These are phyloP conservation scores for Linnemannia zychae DNA, from an alignment of 192 early-diverging fungal species.

Conservation along the genomic window DNA sequence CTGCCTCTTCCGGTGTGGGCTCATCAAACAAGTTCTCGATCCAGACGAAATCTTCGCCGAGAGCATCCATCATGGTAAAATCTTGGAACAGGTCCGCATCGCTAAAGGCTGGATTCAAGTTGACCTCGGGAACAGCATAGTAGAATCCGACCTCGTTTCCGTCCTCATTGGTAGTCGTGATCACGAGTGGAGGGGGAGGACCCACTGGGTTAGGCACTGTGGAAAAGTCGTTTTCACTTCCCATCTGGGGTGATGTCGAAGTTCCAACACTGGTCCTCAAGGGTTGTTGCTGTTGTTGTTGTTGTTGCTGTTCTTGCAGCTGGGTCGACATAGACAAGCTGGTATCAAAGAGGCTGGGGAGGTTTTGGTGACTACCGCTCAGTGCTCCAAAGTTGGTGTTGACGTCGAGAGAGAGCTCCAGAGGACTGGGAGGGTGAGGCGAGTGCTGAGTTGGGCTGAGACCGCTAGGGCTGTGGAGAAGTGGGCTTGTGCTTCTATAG, in stretches of 20 bases:
- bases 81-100: slow-evolving; percentile 54
- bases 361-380: slow-evolving; percentile 34
- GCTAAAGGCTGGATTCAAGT: slow-evolving; percentile 49
- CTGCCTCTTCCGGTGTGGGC: slow-evolving; percentile 38
- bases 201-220: neutral
- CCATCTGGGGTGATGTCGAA: slow-evolving; percentile 44
- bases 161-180: slow-evolving; percentile 53
- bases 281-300: slow-evolving; percentile 18
- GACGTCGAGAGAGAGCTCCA: slow-evolving; percentile 44
- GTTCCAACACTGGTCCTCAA: slow-evolving; percentile 34
- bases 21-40: slow-evolving; percentile 56
- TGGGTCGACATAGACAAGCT: slow-evolving; percentile 33
- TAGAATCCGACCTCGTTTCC: slow-evolving; percentile 54
- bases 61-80: slow-evolving; percentile 54
- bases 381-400: slow-evolving; percentile 42
- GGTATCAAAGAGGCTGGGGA: slow-evolving; percentile 38
- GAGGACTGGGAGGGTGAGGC: slow-evolving; percentile 42
- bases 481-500: slow-evolving; percentile 39
- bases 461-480: slow-evolving; percentile 27
- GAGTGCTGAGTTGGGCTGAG: slow-evolving; percentile 34
- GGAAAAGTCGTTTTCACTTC: slow-evolving; percentile 6
- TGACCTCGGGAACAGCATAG: slow-evolving; percentile 45
- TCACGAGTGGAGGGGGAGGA: slow-evolving; percentile 42
- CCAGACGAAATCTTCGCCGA: slow-evolving; percentile 55
- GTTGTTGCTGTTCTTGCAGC: slow-evolving; percentile 20